Evolutionary conservation across 768 basidiomycete species (phyloP).

Genomic region (Ephemerocybe angulata): DNA sequence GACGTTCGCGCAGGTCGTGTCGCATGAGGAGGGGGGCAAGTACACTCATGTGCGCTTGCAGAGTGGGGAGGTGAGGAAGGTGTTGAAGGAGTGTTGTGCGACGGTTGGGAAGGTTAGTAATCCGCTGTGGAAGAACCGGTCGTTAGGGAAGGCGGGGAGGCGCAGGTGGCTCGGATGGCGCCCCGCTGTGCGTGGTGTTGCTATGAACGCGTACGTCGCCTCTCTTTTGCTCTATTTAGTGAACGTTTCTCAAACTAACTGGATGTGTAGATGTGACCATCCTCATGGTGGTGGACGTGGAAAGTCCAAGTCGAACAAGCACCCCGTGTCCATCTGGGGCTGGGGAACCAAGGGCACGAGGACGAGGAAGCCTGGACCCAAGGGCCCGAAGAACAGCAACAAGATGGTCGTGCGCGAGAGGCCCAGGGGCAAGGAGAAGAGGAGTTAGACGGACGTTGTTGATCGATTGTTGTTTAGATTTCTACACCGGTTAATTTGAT

Average conservation of each 20-base stretch:
- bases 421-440: conserved; percentile 64
- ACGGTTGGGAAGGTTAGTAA: conserved; percentile 94
- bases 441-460: conserved; percentile 7
- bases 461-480: neutral
- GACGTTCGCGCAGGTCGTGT: conserved; percentile 75
- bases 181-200: conserved; percentile 89
- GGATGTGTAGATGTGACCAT: conserved; percentile 68
- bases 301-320: conserved; percentile 94
- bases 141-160: conserved; percentile 89
- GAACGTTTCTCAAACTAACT: conserved; percentile 3
- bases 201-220: conserved; percentile 90
- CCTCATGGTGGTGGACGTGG: conserved; percentile 98
- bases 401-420: conserved; percentile 86
- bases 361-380: conserved; percentile 89
- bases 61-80: conserved; percentile 88
- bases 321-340: conserved; percentile 89
- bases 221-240: conserved; percentile 4
- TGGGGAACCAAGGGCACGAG: conserved; percentile 91
- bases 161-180: conserved; percentile 81
- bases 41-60: conserved; percentile 84
- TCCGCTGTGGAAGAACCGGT: conserved; percentile 78
- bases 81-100: conserved; percentile 77
- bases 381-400: conserved; percentile 86
- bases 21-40: conserved; percentile 64
- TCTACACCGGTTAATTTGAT: neutral